These are phyloP conservation scores for Cubamyces lactineus DNA, from an alignment of 768 basidiomycete genomes.

Conservation along the genomic window DNA sequence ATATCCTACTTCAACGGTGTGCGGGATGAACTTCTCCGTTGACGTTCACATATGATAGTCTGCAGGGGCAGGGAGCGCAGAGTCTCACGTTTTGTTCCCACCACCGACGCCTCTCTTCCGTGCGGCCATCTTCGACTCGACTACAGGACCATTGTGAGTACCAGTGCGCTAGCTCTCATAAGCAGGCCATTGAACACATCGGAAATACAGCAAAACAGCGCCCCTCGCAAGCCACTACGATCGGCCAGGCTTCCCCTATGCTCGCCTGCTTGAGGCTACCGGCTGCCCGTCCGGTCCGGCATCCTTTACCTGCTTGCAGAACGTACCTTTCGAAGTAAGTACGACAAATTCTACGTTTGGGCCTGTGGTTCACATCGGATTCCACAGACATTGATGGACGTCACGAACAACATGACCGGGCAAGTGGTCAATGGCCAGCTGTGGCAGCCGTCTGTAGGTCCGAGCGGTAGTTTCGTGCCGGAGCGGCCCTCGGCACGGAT, in stretches of 20 bases:
- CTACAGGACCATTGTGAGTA: constrained; percentile 57
- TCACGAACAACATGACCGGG: constrained; percentile 49
- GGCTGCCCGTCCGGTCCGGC: constrained; percentile 29
- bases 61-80: constrained; percentile 54
- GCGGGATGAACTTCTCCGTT: not conserved
- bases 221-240: constrained; percentile 34
- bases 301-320: constrained; percentile 33
- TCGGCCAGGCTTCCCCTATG: constrained; percentile 33
- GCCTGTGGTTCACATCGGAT: not conserved
- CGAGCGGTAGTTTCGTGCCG: constrained; percentile 50
- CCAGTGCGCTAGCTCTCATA: too few relatives aligned
- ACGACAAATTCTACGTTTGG: constrained; percentile 17
- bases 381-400: constrained; percentile 49
- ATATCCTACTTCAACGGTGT: not conserved
- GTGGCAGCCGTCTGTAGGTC: constrained; percentile 61
- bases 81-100: constrained; percentile 52
- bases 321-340: constrained; percentile 39
- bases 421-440: constrained; percentile 53
- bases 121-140: constrained; percentile 55
- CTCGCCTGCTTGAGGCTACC: constrained; percentile 23
- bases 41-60: constrained; percentile 38
- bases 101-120: constrained; percentile 45
- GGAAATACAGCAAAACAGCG: constrained; percentile 46
- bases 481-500: constrained; percentile 50
- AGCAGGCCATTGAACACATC: too few relatives aligned